These are phyloP conservation scores for Cutaneotrichosporon cyanovorans DNA, from an alignment of 1,284 basidiomycete species.

Conservation along the genomic window DNA sequence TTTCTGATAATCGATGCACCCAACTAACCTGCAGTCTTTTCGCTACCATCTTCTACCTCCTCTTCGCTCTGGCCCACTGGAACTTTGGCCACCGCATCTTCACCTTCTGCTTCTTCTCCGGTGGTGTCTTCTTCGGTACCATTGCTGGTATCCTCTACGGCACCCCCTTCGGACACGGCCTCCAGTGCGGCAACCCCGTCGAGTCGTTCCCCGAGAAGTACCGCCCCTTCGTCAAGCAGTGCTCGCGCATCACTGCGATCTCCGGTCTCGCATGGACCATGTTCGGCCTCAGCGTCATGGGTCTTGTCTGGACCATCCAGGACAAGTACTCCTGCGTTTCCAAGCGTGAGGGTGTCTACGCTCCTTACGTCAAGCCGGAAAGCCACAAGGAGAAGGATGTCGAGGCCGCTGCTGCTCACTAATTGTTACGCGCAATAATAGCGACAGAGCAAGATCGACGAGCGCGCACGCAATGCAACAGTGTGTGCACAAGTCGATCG, in stretches of 20 bases:
- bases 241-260: conserved; percentile 30
- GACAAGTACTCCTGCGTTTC: conserved; percentile 28
- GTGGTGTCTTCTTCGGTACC: conserved; percentile 28
- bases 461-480: too few species aligned
- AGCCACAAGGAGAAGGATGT: conserved; percentile 5
- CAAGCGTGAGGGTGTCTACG: conserved; percentile 26
- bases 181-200: conserved; percentile 31
- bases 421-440: too few species aligned
- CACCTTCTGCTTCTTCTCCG: conserved; percentile 15
- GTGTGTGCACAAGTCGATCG: too few species aligned
- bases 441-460: too few species aligned
- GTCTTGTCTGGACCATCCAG: conserved; percentile 27
- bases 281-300: conserved; percentile 32
- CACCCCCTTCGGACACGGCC: conserved; percentile 38
- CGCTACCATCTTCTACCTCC: conserved; percentile 25
- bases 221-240: conserved; percentile 24
- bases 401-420: conserved; percentile 1
- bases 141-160: conserved; percentile 33
- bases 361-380: conserved; percentile 9
- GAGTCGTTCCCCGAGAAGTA: conserved; percentile 23
- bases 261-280: conserved; percentile 36
- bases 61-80: conserved; percentile 35
- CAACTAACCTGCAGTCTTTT: conserved; percentile 18
- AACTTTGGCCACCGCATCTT: conserved; percentile 21
- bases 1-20: too few species aligned